Evolutionary conservation across 495 filamentous ascomycete species (phyloP), one percentile per base, ranked within the genome.

Genomic region (Aspergillus nidulans): DNA sequence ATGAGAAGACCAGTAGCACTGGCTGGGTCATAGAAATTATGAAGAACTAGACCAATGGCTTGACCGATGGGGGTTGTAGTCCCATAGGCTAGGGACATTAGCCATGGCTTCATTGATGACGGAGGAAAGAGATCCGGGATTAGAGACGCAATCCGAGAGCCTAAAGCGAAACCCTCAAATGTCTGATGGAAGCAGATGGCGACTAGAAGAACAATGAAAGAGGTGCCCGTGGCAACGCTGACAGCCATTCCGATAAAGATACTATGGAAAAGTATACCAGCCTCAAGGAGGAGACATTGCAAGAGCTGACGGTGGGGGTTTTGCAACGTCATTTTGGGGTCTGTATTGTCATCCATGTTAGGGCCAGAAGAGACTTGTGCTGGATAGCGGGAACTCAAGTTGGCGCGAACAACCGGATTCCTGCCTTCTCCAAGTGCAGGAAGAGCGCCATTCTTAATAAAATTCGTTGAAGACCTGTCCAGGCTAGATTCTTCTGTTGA

Each of bases 51-150:
- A 0, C 92, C 92, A 46, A 96, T 87, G 2, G 90, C 90, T 65
- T 97, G 92, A 12, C 92, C 92, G 34, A 95, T 72, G 1, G 92
- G 92, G 1, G 92, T 96, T 1, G 92, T 97, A 39, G 85, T 83
- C 21, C 92, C 92, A 62, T 95, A 97, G 3, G 92, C 90, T 7
- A 94, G 74, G 4, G 87, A 88, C 92, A 97, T 97, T n/a, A 96
- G 77, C 91, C 91, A 96, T 10, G 92, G 92, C 46, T 81, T 75
- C 66, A 79, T 59, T 6, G 80, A 69, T 63, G 71, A 44, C 58
- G 76, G 68, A 0, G 75, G 58, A 56, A 83, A 82, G 4, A 76
- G 68, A 52, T 75, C 72, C 3, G 82, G 78, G n/a, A 77, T 77
- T 20, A 89, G 73, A 0, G 80, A 77, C 6, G 87, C 83, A 55